These are phyloP conservation scores for Hypoxylon sp. DNA, from an alignment of 2,329 filamentous ascomycete species.

Conservation along the genomic window DNA sequence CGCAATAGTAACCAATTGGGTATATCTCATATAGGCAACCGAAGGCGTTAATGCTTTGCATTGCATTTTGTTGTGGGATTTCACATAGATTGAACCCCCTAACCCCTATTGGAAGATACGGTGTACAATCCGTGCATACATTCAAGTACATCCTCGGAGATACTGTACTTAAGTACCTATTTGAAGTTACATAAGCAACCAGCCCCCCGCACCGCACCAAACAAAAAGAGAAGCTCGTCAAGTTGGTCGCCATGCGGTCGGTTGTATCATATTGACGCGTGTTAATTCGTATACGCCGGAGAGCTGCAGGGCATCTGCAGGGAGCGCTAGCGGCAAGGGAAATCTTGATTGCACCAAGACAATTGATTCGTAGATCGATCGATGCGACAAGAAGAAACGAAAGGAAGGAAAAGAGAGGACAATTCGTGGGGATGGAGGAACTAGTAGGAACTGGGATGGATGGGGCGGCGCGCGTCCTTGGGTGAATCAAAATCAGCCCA, in stretches of 20 bases:
- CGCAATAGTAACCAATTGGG: too few species aligned
- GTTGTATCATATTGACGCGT: slow-evolving; percentile 21
- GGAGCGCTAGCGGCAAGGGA: not conserved
- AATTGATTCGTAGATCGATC: slow-evolving; percentile 31
- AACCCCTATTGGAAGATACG: too few species aligned
- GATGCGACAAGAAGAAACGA: slow-evolving; percentile 5
- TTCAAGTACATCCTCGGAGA: too few species aligned
- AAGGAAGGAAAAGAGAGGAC: slow-evolving; percentile 1
- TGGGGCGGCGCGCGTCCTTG: too few species aligned
- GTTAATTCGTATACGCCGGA: slow-evolving; percentile 31
- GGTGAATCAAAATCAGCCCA: slow-evolving; percentile 31
- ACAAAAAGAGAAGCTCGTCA: slow-evolving; percentile 13
- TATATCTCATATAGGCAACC: too few species aligned
- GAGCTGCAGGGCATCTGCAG: slow-evolving; percentile 18
- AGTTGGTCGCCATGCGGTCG: slow-evolving; percentile 1
- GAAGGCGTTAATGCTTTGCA: too few species aligned
- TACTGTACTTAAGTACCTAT: too few species aligned
- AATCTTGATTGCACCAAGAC: slow-evolving; percentile 19
- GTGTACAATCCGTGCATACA: too few species aligned
- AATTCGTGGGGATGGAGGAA: not conserved
- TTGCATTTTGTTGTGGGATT: too few species aligned
- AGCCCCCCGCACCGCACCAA: slow-evolving; percentile 12
- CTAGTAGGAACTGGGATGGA: too few species aligned
- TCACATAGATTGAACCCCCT: too few species aligned
- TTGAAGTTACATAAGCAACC: too few species aligned